phyloP scores from a whole-genome alignment of 352 stramenopile genomes.

The Globisporangium nagaii region DNA sequence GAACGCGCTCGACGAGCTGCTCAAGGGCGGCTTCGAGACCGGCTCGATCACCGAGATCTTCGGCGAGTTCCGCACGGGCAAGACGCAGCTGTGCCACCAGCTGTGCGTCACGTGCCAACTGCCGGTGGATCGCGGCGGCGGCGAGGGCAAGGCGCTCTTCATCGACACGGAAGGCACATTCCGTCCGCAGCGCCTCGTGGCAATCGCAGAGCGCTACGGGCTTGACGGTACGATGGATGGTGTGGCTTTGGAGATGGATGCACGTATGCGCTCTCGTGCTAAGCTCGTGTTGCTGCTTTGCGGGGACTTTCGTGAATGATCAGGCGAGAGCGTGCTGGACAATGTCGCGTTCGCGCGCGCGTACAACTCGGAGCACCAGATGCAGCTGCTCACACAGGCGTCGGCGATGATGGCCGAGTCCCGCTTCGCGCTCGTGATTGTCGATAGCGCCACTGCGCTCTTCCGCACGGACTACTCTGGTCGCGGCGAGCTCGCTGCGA shows the following conservation, averaged over 20 bases:
- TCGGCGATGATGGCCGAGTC: conserved; percentile 99
- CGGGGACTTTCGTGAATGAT: too few relatives aligned
- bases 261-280: not conserved
- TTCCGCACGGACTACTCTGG: conserved; percentile 99
- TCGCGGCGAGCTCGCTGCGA: conserved; percentile 95
- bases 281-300: too few relatives aligned
- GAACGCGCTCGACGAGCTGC: conserved; percentile 85
- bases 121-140: conserved; percentile 95
- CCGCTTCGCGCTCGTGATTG: conserved; percentile 93
- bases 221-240: conserved; percentile 82
- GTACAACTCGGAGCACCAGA: conserved; percentile 99
- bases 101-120: conserved; percentile 99
- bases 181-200: conserved; percentile 93
- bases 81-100: conserved; percentile 99
- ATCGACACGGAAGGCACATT: conserved; percentile 99
- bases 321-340: conserved; percentile 92
- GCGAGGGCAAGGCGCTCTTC: conserved; percentile 97
- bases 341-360: conserved; percentile 98
- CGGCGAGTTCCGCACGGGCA: conserved; percentile 98
- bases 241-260: too few relatives aligned
- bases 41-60: conserved; percentile 98
- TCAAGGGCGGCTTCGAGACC: conserved; percentile 97
- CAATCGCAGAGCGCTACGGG: conserved; percentile 97
- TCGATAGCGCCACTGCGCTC: conserved; percentile 97
- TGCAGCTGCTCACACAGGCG: conserved; percentile 96